Evolutionary conservation across 2,329 filamentous ascomycete species (phyloP), one percentile per base, ranked within the genome.

Genomic region (Atkinsonella texensis): DNA sequence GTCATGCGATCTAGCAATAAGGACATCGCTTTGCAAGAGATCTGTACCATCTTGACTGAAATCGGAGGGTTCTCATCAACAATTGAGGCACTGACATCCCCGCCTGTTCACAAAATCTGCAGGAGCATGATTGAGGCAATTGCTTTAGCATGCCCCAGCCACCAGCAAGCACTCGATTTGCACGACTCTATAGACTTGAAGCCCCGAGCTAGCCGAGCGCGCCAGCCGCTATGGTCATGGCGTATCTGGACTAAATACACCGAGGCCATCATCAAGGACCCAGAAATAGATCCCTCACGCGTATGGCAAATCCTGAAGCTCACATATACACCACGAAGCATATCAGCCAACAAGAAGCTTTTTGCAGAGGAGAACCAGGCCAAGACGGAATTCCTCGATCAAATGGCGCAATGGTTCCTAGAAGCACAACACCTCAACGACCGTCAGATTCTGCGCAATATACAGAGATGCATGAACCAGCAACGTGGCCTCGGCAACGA

Each of bases 251-350:
- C 51, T 17, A 58, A 57, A 4, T 62, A 69, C 50, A 43, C 62
- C 4, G 57, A 68, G 40, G 46, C 51, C 28, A 64, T 71, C 53
- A 61, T 70, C 53, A 60, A 60, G 39, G 65, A 70, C 49, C 52
- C 59, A 3, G 47, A 57, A 6, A 38, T 68, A 12, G 51, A 54
- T 7, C 35, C 56, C 10, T 18, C 33, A 15, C 48, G 56, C 8
- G 56, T 66, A 10, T 68, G 65, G 65, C 53, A 57, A 31, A 50
- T 65, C 18, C 53, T 68, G 18, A 54, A 59, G 33, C 53, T 63
- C 18, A 40, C 49, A 6, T 46, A 46, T 10, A 13, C 50, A n/a
- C 45, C 42, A 17, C 17, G 53, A 20, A 18, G 17, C 40, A 38
- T 46, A 18, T 44, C 15, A 3, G 28, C 23, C 18, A 32, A 47